These are phyloP conservation scores for Acacia concinna DNA, from an alignment of 331 rosid genomes.

Conservation along the genomic window DNA sequence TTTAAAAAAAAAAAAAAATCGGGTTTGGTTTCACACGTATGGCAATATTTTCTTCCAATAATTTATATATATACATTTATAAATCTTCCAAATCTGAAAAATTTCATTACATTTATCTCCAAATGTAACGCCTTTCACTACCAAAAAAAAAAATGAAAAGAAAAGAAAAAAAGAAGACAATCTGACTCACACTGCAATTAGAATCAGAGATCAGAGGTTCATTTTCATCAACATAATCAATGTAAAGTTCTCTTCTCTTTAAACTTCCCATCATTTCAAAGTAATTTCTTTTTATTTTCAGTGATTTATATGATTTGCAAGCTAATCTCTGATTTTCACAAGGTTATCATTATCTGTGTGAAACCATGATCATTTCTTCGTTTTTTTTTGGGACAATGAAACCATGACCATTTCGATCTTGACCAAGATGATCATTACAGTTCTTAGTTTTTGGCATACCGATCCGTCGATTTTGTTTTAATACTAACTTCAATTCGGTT, in stretches of 20 bases:
- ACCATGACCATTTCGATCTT: background rate
- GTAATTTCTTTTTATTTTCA: background rate
- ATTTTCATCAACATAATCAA: background rate
- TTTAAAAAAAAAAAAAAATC: background rate
- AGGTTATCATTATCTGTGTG: background rate
- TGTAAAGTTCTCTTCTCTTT: conserved; percentile 20
- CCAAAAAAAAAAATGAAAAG: too few species aligned
- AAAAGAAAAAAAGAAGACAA: background rate
- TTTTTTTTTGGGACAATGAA: too few species aligned
- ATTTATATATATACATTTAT: background rate
- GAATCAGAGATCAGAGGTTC: background rate
- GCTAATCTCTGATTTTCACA: background rate
- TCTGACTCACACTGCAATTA: background rate
- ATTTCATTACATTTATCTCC: background rate
- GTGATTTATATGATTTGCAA: background rate
- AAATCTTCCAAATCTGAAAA: background rate
- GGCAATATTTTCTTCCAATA: background rate
- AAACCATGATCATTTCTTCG: too few species aligned
- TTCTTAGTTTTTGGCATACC: background rate
- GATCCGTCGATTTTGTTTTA: background rate
- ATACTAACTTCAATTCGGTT: too few species aligned
- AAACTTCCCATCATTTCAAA: background rate
- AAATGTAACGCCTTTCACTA: background rate
- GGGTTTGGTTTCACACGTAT: background rate
- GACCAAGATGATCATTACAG: background rate